These are phyloP conservation scores for Chrysoporthe puriensis DNA, from an alignment of 2,329 filamentous ascomycete genomes.

Conservation along the genomic window DNA sequence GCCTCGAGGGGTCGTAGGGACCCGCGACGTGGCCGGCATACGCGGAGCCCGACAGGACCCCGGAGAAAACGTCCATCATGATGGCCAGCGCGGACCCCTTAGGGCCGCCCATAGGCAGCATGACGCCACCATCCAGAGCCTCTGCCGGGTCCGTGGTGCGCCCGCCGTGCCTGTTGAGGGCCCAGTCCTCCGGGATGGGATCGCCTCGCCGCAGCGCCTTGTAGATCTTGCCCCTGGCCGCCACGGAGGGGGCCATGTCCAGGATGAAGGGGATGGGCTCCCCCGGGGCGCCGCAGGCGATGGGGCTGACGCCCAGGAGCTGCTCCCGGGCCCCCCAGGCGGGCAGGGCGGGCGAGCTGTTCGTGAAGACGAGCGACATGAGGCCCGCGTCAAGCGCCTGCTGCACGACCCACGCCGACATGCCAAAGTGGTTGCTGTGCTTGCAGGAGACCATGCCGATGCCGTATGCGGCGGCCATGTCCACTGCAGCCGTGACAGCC, in stretches of 20 bases:
- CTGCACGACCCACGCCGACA: conserved; percentile 80
- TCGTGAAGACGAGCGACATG: conserved; percentile 73
- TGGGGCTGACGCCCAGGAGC: conserved; percentile 73
- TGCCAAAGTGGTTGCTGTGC: conserved; percentile 82
- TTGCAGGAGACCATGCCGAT: conserved; percentile 78
- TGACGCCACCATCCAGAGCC: conserved; percentile 71
- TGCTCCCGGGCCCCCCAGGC: conserved; percentile 70
- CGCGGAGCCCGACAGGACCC: conserved; percentile 74
- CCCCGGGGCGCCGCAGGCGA: conserved; percentile 76
- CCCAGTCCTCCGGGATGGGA: conserved; percentile 75
- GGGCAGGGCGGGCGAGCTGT: conserved; percentile 72
- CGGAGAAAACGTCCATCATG: conserved; percentile 91
- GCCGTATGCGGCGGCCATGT: conserved; percentile 65
- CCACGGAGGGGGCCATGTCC: conserved; percentile 74
- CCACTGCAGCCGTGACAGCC: conserved; percentile 70
- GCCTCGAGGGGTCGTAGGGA: conserved; percentile 72
- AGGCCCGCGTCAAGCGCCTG: conserved; percentile 73
- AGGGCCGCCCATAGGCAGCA: conserved; percentile 84
- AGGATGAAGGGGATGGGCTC: conserved; percentile 66
- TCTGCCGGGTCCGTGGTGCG: conserved; percentile 72
- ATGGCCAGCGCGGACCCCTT: conserved; percentile 78
- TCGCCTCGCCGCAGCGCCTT: conserved; percentile 70
- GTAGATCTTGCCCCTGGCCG: conserved; percentile 73
- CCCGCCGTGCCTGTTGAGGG: conserved; percentile 70
- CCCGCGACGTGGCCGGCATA: conserved; percentile 78